Evolutionary conservation across 139 green algal genomes (phyloP).

Genomic region (Chlorella sp.): DNA sequence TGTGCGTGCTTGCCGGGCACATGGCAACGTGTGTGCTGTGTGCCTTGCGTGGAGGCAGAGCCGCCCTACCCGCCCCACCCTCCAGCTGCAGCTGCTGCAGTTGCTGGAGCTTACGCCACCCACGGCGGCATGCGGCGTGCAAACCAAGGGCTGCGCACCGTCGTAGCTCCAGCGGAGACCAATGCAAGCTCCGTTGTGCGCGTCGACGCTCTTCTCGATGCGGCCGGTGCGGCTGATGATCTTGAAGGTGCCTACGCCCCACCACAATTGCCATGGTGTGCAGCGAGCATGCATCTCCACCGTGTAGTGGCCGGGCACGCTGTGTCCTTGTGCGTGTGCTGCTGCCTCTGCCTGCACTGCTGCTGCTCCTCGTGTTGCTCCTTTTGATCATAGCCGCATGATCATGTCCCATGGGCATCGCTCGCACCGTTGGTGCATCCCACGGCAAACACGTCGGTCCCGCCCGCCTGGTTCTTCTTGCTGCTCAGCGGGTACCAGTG

Average conservation of each 20-base stretch:
- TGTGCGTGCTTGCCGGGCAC: too few relatives aligned
- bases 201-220: slow-evolving; percentile 63
- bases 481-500: slow-evolving; percentile 49
- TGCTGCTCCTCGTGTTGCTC: neutral
- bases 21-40: too few relatives aligned
- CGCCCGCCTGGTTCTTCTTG: slow-evolving; percentile 40
- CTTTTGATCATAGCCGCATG: neutral
- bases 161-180: slow-evolving; percentile 66
- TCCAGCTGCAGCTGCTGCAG: too few relatives aligned
- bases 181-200: slow-evolving; percentile 63
- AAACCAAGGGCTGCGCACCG: slow-evolving; percentile 24
- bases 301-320: neutral
- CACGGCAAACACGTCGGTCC: slow-evolving; percentile 52
- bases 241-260: slow-evolving; percentile 54
- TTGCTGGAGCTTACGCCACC: too few relatives aligned
- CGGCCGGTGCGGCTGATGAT: slow-evolving; percentile 48
- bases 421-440: slow-evolving; percentile 58
- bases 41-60: too few relatives aligned
- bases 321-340: neutral
- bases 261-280: too few relatives aligned
- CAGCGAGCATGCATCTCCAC: neutral
- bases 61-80: too few relatives aligned
- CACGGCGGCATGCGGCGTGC: too few relatives aligned
- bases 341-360: neutral
- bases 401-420: neutral